Conservation (phyloP, 345 rosid species). For the Anastatica hierochuntica region DNA sequence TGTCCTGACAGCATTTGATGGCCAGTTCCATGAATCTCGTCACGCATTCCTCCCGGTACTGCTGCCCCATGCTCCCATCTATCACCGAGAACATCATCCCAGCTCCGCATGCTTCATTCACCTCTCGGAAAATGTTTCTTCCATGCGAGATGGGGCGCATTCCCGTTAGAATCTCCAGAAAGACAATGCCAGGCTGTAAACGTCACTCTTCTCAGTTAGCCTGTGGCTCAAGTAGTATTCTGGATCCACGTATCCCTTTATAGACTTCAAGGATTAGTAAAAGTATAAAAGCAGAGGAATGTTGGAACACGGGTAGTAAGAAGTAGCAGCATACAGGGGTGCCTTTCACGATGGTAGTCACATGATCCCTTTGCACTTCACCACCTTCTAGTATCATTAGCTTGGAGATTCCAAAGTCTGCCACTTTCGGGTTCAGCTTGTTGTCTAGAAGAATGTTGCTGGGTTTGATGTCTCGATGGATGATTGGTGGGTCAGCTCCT, state of each 20-base stretch:
- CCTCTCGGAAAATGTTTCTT: slow-evolving; percentile 43
- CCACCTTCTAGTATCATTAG: slow-evolving; percentile 29
- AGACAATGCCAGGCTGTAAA: slow-evolving; percentile 40
- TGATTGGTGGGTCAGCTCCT: slow-evolving; percentile 49
- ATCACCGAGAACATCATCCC: slow-evolving; percentile 37
- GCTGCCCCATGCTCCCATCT: slow-evolving; percentile 38
- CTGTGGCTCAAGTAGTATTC: slow-evolving; percentile 37
- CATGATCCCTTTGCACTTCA: slow-evolving; percentile 28
- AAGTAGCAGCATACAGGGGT: slow-evolving; percentile 42
- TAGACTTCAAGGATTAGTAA: too few species aligned
- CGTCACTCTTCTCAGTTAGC: slow-evolving; percentile 45
- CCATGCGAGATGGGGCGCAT: slow-evolving; percentile 41
- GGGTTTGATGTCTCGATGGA: slow-evolving; percentile 44
- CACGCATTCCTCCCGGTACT: slow-evolving; percentile 27
- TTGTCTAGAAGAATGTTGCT: too few species aligned
- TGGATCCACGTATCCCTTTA: slow-evolving; percentile 49
- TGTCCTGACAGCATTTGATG: slow-evolving; percentile 32
- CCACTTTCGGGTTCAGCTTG: slow-evolving; percentile 40
- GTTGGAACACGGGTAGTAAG: too few species aligned
- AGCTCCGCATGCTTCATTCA: slow-evolving; percentile 24
- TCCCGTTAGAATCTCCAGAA: slow-evolving; percentile 44
- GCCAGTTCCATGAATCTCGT: slow-evolving; percentile 37
- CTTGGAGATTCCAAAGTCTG: slow-evolving; percentile 50
- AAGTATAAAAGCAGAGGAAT: not conserved
- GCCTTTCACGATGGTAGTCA: slow-evolving; percentile 40